Conservation (phyloP, 163 green algal genomes). For the Scenedesmus sp. region DNA sequence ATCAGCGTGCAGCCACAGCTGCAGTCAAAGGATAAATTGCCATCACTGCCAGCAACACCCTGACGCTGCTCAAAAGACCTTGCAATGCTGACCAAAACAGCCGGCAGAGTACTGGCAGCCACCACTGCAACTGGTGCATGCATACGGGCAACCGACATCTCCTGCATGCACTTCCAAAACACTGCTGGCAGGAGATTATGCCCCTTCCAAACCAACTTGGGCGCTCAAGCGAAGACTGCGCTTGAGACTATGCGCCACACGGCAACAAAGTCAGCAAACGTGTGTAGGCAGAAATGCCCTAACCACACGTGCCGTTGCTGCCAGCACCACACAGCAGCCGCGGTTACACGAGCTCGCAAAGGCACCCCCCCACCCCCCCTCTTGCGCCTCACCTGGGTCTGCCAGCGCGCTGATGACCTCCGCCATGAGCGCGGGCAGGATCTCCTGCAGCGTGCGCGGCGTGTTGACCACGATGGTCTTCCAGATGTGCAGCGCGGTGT, state of each 20-base stretch:
- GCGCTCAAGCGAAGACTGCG: too few species aligned
- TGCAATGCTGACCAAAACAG: too few species aligned
- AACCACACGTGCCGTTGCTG: background rate
- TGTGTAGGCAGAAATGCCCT: too few species aligned
- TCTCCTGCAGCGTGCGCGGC: slow-evolving; percentile 92
- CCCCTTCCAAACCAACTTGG: too few species aligned
- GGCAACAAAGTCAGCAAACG: too few species aligned
- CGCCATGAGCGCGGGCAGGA: slow-evolving; percentile 93
- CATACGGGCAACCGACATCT: too few species aligned
- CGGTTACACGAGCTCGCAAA: background rate
- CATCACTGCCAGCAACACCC: background rate
- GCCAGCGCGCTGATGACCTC: slow-evolving; percentile 85
- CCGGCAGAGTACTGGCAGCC: too few species aligned
- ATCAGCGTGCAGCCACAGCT: background rate
- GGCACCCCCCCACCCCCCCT: background rate
- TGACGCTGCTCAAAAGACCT: background rate
- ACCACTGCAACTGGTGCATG: too few species aligned
- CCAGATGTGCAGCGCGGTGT: slow-evolving; percentile 94
- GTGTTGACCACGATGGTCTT: slow-evolving; percentile 99
- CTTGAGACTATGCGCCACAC: too few species aligned
- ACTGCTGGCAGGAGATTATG: too few species aligned
- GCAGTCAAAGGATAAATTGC: background rate
- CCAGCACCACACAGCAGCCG: background rate
- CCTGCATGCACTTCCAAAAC: too few species aligned
- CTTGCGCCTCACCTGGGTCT: slow-evolving; percentile 57